Percentiles rank a stretch among this genome's conserved stretches.
Conservation (phyloP, 805 yeast genomes). For the Phaffomyces thermotolerans region DNA sequence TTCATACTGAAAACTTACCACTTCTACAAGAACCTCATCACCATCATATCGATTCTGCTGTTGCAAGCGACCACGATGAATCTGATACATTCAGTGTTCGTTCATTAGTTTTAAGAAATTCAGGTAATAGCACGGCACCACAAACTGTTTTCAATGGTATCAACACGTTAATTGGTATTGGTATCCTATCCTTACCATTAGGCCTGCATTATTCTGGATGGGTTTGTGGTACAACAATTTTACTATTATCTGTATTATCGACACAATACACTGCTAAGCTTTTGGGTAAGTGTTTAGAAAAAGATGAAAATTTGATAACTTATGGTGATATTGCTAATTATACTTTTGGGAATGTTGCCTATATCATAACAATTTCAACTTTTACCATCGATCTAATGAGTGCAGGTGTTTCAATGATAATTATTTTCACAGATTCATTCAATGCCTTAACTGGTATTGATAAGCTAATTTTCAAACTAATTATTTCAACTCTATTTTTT, state of each 20-base stretch:
- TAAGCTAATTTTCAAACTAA: constrained; percentile 33
- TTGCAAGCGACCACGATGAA: not conserved
- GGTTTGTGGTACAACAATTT: constrained; percentile 40
- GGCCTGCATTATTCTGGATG: constrained; percentile 67
- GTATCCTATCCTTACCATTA: constrained; percentile 64
- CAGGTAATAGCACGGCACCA: constrained; percentile 51
- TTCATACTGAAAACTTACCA: constrained; percentile 11
- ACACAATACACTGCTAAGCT: constrained; percentile 49
- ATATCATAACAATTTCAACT: constrained; percentile 37
- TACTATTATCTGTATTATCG: constrained; percentile 38
- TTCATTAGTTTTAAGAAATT: constrained; percentile 10
- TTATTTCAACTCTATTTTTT: constrained; percentile 34
- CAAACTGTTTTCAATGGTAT: constrained; percentile 76
- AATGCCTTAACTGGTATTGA: constrained; percentile 38
- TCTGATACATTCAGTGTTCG: constrained; percentile 13
- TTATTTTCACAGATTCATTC: constrained; percentile 57
- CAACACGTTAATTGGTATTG: constrained; percentile 71
- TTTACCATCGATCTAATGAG: constrained; percentile 55
- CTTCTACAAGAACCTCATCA: constrained; percentile 3
- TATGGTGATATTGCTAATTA: constrained; percentile 53
- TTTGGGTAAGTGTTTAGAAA: constrained; percentile 40
- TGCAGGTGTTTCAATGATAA: constrained; percentile 50
- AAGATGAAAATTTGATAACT: constrained; percentile 35
- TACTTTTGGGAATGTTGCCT: constrained; percentile 40
- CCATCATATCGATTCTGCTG: not conserved